A percentile compares a stretch with the other conserved stretches of the same genome.
Conservation (phyloP, 1,139 yeast species). For the Candida dubliniensis region DNA sequence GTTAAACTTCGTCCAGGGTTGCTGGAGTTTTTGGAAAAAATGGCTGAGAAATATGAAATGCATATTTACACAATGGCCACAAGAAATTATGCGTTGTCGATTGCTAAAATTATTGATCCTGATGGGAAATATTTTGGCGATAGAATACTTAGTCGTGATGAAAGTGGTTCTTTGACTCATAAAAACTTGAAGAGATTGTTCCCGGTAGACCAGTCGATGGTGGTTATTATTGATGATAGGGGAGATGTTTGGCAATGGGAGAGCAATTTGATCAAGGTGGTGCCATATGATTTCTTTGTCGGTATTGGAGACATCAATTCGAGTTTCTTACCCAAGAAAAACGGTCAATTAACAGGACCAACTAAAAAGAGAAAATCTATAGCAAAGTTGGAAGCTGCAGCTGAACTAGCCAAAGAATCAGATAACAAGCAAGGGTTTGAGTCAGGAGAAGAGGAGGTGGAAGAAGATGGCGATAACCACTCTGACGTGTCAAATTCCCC, state of each 20-base stretch:
- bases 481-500: slow-evolving; percentile 30
- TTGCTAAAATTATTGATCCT: slow-evolving; percentile 91
- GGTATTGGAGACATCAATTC: slow-evolving; percentile 98
- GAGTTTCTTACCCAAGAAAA: slow-evolving; percentile 81
- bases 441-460: slow-evolving; percentile 12
- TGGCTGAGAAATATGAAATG: slow-evolving; percentile 73
- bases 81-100: slow-evolving; percentile 84
- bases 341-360: slow-evolving; percentile 68
- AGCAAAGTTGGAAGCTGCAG: slow-evolving; percentile 46
- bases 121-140: slow-evolving; percentile 84
- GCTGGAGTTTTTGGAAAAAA: slow-evolving; percentile 61
- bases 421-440: slow-evolving; percentile 19
- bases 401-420: slow-evolving; percentile 14
- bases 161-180: slow-evolving; percentile 88
- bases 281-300: slow-evolving; percentile 93
- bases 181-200: slow-evolving; percentile 85
- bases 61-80: slow-evolving; percentile 99
- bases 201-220: slow-evolving; percentile 97
- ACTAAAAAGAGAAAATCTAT: slow-evolving; percentile 60
- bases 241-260: slow-evolving; percentile 99
- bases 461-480: slow-evolving; percentile 4
- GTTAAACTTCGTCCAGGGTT: slow-evolving; percentile 92
- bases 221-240: slow-evolving; percentile 92
- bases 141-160: slow-evolving; percentile 88
- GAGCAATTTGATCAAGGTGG: slow-evolving; percentile 83